phyloP scores from a whole-genome alignment of 768 basidiomycete species.

The Termitomyces sp. region DNA sequence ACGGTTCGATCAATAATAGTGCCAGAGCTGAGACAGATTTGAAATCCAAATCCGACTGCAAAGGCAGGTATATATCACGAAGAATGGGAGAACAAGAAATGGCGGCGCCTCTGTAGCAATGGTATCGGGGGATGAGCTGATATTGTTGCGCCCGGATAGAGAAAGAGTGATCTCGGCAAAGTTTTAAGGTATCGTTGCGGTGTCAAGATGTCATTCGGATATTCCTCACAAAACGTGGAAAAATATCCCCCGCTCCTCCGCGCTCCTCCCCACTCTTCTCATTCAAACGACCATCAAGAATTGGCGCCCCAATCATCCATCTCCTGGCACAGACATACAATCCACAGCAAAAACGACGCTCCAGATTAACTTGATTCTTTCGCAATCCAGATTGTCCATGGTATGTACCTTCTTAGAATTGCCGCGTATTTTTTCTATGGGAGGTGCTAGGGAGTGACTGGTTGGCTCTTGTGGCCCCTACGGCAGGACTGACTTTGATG shows the following conservation, averaged over 20 bases:
- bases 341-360: too few species aligned
- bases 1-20: conserved; percentile 56
- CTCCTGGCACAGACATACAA: too few species aligned
- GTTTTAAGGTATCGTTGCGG: too few species aligned
- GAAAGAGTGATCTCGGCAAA: background rate
- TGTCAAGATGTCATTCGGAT: background rate
- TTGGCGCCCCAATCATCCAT: background rate
- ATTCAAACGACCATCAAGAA: background rate
- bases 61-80: background rate
- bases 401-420: background rate
- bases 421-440: too few species aligned
- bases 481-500: too few species aligned
- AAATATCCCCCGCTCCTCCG: too few species aligned
- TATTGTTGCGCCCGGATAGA: background rate
- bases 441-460: too few species aligned
- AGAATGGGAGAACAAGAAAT: background rate
- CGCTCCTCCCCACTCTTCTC: too few species aligned
- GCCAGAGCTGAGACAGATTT: conserved; percentile 56
- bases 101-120: conserved; percentile 11
- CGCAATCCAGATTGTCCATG: background rate
- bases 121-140: background rate
- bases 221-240: conserved; percentile 8
- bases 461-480: too few species aligned
- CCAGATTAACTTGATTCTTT: too few species aligned
- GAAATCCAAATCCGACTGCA: conserved; percentile 60